phyloP scores from a whole-genome alignment of 306 rosid species.

The Luffa aegyptiaca region DNA sequence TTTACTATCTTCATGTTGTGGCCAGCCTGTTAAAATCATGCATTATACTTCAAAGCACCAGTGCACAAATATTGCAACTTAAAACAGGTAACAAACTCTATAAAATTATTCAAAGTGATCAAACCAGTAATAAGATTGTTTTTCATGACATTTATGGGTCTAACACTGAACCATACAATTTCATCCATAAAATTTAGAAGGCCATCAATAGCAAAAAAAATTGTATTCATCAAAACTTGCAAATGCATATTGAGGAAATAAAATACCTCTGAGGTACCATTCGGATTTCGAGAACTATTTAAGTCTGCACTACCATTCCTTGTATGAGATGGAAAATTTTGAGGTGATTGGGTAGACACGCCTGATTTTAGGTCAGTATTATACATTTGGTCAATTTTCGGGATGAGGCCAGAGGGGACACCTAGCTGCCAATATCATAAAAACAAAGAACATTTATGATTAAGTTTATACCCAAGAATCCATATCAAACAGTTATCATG shows the following conservation, averaged over 20 bases:
- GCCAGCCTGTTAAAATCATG: neutral
- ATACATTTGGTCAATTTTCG: conserved; percentile 46
- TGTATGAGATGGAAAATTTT: conserved; percentile 22
- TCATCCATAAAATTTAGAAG: neutral
- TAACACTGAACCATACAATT: neutral
- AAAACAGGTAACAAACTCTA: neutral
- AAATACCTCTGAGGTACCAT: conserved; percentile 59
- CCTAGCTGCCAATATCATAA: conserved; percentile 49
- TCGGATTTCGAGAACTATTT: conserved; percentile 30
- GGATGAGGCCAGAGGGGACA: conserved; percentile 56
- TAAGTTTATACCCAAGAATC: conserved; percentile 5
- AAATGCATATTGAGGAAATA: neutral
- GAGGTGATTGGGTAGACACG: conserved; percentile 18
- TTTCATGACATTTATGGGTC: neutral
- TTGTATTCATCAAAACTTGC: neutral
- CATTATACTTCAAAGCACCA: neutral
- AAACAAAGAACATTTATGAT: neutral
- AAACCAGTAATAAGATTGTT: neutral
- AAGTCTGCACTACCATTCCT: conserved; percentile 29
- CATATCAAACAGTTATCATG: conserved; percentile 5
- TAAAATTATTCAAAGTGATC: neutral
- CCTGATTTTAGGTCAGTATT: conserved; percentile 30
- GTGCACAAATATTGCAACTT: neutral
- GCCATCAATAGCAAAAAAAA: neutral
- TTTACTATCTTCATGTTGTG: neutral